These are phyloP conservation scores for Pyrus pyrifolia DNA, from an alignment of 306 rosid species.

Conservation along the genomic window DNA sequence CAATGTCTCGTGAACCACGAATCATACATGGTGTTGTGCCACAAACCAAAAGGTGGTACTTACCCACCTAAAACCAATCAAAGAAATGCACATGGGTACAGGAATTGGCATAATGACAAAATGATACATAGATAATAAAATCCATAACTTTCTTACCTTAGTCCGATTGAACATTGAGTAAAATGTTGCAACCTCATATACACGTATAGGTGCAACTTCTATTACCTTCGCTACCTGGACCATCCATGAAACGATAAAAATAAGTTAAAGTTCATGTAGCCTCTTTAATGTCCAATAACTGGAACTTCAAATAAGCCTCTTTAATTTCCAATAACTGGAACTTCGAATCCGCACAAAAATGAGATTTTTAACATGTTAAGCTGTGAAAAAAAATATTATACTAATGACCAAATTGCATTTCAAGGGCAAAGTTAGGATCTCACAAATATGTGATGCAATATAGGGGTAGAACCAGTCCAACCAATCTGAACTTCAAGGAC, in stretches of 20 bases:
- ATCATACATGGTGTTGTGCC: slow-evolving; percentile 99
- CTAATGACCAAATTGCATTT: neutral
- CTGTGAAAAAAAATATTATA: neutral
- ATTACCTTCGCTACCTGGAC: slow-evolving; percentile 79
- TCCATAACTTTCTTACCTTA: slow-evolving; percentile 46
- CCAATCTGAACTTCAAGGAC: neutral
- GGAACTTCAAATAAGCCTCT: neutral
- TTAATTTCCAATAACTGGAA: slow-evolving; percentile 3
- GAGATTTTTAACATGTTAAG: neutral
- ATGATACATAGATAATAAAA: neutral
- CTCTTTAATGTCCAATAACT: slow-evolving; percentile 4
- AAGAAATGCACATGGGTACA: slow-evolving; percentile 27
- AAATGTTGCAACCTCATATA: slow-evolving; percentile 95
- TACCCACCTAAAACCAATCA: slow-evolving; percentile 64
- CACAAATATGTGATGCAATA: neutral
- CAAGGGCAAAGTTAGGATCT: neutral
- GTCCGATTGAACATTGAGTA: slow-evolving; percentile 94
- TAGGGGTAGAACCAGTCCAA: neutral
- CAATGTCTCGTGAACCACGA: slow-evolving; percentile 93
- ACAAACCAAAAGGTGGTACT: slow-evolving; percentile 91
- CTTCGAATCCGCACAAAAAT: neutral
- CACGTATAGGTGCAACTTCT: slow-evolving; percentile 93
- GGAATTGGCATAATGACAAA: neutral
- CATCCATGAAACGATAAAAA: slow-evolving; percentile 28
- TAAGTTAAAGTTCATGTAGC: slow-evolving; percentile 5